Conservation (phyloP, 306 rosid species). For the Cicer cuneatum region DNA sequence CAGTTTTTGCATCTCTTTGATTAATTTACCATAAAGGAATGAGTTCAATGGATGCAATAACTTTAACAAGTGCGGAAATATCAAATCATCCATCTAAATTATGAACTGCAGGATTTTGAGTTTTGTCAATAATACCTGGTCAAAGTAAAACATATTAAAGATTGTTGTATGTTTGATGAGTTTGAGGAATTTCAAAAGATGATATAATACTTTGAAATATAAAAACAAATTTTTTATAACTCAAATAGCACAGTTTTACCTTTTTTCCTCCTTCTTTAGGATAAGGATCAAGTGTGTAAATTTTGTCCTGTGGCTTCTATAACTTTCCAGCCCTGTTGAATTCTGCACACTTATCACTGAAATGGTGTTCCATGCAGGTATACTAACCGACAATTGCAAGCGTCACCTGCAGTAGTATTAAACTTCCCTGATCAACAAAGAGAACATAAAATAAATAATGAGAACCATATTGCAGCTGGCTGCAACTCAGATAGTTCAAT, state of each 20-base stretch:
- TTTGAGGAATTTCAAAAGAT: constrained; percentile 22
- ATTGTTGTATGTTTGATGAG: not conserved
- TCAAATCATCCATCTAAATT: no score
- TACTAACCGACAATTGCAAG: constrained; percentile 62
- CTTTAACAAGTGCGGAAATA: not conserved
- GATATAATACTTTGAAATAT: not conserved
- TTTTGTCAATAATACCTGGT: no score
- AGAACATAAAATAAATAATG: constrained; percentile 56
- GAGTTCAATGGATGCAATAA: not conserved
- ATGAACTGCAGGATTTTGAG: no score
- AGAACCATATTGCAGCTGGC: constrained; percentile 47
- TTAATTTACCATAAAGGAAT: not conserved
- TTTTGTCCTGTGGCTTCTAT: constrained; percentile 23
- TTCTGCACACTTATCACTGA: constrained; percentile 37
- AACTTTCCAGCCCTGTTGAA: not conserved
- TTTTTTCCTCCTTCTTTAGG: constrained; percentile 5
- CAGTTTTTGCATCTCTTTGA: constrained; percentile 25
- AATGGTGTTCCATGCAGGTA: constrained; percentile 64
- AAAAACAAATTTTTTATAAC: not conserved
- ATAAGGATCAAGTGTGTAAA: constrained; percentile 8
- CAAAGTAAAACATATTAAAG: not conserved
- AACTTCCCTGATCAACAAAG: constrained; percentile 55
- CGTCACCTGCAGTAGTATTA: constrained; percentile 46
- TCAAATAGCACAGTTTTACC: not conserved
- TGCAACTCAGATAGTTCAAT: constrained; percentile 56